Conservation (phyloP, 1,284 basidiomycete species). For the Irpex sp. region DNA sequence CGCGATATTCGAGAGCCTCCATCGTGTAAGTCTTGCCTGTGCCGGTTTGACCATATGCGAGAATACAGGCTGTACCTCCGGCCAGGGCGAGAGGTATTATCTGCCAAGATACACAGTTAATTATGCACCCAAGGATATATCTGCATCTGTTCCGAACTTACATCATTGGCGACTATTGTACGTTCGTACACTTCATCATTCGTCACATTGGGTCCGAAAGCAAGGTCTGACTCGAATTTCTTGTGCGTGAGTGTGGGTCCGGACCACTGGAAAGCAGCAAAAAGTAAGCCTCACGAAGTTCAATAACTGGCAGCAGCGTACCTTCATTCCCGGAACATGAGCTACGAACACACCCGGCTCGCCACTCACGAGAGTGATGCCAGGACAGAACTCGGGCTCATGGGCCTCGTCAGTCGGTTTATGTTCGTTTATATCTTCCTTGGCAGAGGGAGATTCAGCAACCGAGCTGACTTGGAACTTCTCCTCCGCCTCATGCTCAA, state of each 20-base stretch:
- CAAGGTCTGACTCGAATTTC: constrained; percentile 30
- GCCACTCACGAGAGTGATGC: constrained; percentile 22
- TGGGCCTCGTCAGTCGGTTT: background rate
- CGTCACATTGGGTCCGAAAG: constrained; percentile 27
- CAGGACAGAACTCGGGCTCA: constrained; percentile 21
- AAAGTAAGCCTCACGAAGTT: no score
- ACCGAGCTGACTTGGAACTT: constrained; percentile 15
- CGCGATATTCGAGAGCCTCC: constrained; percentile 28
- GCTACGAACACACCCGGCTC: constrained; percentile 29
- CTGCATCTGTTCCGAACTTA: constrained; percentile 10
- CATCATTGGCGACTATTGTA: constrained; percentile 28
- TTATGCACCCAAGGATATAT: background rate
- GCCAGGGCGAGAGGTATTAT: constrained; percentile 29
- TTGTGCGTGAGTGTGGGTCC: constrained; percentile 33
- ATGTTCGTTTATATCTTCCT: background rate
- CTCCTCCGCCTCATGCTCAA: constrained; percentile 25
- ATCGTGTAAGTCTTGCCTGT: constrained; percentile 33
- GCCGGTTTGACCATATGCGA: constrained; percentile 33
- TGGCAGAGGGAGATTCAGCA: background rate
- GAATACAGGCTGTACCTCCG: constrained; percentile 30
- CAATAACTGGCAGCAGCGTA: constrained; percentile 3
- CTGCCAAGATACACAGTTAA: constrained; percentile 10
- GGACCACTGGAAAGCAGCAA: constrained; percentile 24
- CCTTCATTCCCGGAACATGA: constrained; percentile 33
- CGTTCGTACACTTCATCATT: constrained; percentile 34